Evolutionary conservation across 1,284 basidiomycete genomes (phyloP).

Genomic region (Gymnopus androsaceus): DNA sequence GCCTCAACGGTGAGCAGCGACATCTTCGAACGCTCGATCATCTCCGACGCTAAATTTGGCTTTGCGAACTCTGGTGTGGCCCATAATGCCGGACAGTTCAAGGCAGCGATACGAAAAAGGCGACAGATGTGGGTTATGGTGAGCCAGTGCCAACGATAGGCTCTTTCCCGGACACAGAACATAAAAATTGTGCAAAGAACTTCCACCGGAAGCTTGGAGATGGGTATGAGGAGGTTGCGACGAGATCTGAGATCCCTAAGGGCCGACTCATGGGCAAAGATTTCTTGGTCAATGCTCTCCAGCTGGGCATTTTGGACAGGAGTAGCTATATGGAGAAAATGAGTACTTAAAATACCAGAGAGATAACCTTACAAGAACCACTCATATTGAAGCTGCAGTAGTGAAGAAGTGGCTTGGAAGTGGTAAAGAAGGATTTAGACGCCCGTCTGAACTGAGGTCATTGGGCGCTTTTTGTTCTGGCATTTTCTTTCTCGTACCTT

Average conservation of each 20-base stretch:
- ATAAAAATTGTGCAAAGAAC: conserved; percentile 28
- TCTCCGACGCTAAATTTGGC: conserved; percentile 14
- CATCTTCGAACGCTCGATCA: conserved; percentile 18
- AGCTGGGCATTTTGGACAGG: neutral
- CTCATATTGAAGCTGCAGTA: no score
- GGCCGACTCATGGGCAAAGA: conserved; percentile 10
- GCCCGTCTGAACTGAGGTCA: no score
- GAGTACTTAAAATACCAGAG: conserved; percentile 12
- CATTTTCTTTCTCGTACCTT: no score
- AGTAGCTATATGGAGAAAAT: neutral
- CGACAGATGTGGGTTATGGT: conserved; percentile 16
- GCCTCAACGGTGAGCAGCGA: conserved; percentile 15
- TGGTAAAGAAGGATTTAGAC: no score
- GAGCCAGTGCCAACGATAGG: conserved; percentile 9
- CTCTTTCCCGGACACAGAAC: neutral
- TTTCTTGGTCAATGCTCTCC: conserved; percentile 18
- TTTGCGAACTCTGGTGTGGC: conserved; percentile 14
- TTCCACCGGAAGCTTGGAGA: conserved; percentile 31
- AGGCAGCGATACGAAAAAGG: conserved; percentile 14
- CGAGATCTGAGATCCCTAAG: conserved; percentile 16
- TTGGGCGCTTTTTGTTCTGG: no score
- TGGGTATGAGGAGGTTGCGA: conserved; percentile 19
- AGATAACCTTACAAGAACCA: no score
- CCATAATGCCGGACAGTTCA: conserved; percentile 17
- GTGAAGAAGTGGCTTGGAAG: no score